Evolutionary conservation across 192 early-diverging fungal species (phyloP).

Genomic region (Backusella westeae): DNA sequence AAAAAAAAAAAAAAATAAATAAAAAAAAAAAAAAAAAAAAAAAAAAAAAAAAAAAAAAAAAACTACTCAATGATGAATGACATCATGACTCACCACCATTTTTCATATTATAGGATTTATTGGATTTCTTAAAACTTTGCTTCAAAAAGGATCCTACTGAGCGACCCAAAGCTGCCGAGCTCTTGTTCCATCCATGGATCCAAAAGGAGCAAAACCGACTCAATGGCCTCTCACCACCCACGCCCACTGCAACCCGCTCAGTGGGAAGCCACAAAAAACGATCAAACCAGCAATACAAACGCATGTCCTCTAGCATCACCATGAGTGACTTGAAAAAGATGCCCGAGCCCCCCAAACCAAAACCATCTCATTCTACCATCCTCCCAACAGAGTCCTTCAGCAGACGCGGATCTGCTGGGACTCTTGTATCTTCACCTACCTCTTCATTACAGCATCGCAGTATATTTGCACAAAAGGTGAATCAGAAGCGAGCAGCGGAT

Average conservation of each 20-base stretch:
- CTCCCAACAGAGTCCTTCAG: not conserved
- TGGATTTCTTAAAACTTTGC: slow-evolving; percentile 79
- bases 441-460: slow-evolving; percentile 8
- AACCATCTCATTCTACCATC: not conserved
- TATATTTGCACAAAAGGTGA: not conserved
- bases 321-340: not conserved
- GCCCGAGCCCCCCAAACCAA: not conserved
- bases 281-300: slow-evolving; percentile 12
- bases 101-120: slow-evolving; percentile 46
- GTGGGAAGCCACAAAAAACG: slow-evolving; percentile 23
- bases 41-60: too few species aligned
- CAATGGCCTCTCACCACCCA: not conserved
- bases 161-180: slow-evolving; percentile 68
- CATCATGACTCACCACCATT: not conserved
- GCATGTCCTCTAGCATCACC: not conserved
- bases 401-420: not conserved
- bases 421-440: not conserved
- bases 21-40: too few species aligned
- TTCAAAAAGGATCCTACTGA: slow-evolving; percentile 76
- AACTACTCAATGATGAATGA: too few species aligned
- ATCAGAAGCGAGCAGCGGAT: not conserved
- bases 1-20: too few species aligned
- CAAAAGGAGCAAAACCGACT: slow-evolving; percentile 3
- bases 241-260: not conserved
- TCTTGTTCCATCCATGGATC: slow-evolving; percentile 84